Evolutionary conservation across 192 early-diverging fungal species (phyloP), one percentile per base, ranked within the genome.

Genomic region (Podila horticola): DNA sequence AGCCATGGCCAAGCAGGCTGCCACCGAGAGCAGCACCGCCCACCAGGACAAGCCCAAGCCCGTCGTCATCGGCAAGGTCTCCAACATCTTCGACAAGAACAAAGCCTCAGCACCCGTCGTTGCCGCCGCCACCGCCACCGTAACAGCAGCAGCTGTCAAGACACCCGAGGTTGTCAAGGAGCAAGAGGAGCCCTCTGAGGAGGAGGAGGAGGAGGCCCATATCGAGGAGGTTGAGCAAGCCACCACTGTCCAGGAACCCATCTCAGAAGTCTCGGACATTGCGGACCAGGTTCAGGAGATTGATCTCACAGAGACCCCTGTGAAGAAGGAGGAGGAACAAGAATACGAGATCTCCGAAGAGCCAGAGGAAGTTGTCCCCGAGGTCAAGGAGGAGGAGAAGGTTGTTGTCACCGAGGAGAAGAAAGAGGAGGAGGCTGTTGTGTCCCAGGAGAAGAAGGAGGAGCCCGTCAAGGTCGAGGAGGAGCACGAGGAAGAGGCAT

Each of bases 1-100:
- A 34, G 67, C 71, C 41, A 60, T 81, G 67, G 71, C 77, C 29
- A 81, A 81, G 58, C 76, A 79, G 50, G 71, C 77, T 11, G 69
- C 69, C 11, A 19, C 28, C 41, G 66, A 72, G 1, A 22, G 24
- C 29, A 68, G 51, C 28, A 65, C 67, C 31, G 77, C 69, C 7
- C 77, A 71, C n/a, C 70, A 73, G n/a, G 72, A 79, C 70, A 79
- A 67, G n/a, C 69, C 68, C 38, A 66, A 31, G 24, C 22, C 30
- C 28, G 58, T 45, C 19, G 75, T 30, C 36, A 52, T 29, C 2
- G 59, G 17, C 69, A 79, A 79, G 63, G 45, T 38, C 33, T 28
- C 48, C 11, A 51, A 38, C 20, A 19, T 64, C 24, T 3, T 61
- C n/a, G 57, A 61, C 28, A 61, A 28, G 17, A 61, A 30, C 15